These are phyloP conservation scores for Davidsoniella virescens DNA, from an alignment of 2,329 filamentous ascomycete species.

Conservation along the genomic window DNA sequence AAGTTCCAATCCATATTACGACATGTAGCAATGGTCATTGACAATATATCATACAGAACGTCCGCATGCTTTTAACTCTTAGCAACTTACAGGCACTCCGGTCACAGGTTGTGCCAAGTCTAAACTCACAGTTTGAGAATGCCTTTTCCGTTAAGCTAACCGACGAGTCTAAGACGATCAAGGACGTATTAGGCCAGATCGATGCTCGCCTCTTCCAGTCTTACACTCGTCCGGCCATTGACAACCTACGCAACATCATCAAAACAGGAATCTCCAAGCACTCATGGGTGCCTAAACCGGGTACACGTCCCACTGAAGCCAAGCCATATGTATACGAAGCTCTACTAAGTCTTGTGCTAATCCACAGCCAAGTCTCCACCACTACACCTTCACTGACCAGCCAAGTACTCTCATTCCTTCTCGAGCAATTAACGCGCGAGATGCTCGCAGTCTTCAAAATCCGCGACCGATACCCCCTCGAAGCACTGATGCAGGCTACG, in stretches of 20 bases:
- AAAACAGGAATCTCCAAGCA: conserved; percentile 53
- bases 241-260: conserved; percentile 53
- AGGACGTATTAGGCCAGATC: conserved; percentile 79
- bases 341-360: conserved; percentile 69
- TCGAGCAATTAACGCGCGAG: conserved; percentile 64
- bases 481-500: conserved; percentile 87
- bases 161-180: conserved; percentile 82
- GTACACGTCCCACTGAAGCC: conserved; percentile 52
- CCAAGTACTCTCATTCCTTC: conserved; percentile 70
- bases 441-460: conserved; percentile 67
- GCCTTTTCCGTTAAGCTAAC: conserved; percentile 88
- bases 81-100: conserved; percentile 80
- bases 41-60: conserved; percentile 39
- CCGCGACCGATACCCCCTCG: conserved; percentile 53
- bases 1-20: conserved; percentile 18
- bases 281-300: conserved; percentile 49
- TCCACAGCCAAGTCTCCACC: conserved; percentile 79
- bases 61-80: conserved; percentile 84
- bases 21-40: not conserved
- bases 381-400: conserved; percentile 60
- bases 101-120: conserved; percentile 63
- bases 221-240: conserved; percentile 67
- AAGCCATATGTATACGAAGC: conserved; percentile 80
- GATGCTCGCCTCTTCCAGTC: conserved; percentile 82
- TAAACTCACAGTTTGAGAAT: conserved; percentile 88